A percentile compares a stretch with the other conserved stretches of the same genome.
Evolutionary conservation across 495 filamentous ascomycete species (phyloP).

Genomic region (Aspergillus leporis): DNA sequence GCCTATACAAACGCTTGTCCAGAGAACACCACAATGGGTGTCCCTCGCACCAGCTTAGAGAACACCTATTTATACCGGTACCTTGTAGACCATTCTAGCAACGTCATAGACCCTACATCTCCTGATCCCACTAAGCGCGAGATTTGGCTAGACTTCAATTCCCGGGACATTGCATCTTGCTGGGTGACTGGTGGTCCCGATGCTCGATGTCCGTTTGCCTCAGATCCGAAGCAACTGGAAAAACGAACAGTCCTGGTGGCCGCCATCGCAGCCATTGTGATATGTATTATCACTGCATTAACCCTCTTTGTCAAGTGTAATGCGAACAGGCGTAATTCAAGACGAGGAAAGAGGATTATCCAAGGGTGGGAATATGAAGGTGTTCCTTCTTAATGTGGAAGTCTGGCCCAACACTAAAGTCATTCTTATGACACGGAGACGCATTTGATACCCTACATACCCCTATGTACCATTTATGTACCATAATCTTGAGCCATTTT

Average conservation of each 20-base stretch:
- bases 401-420: neutral
- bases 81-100: conserved; percentile 26
- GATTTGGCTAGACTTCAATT: conserved; percentile 62
- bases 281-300: conserved; percentile 57
- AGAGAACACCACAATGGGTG: conserved; percentile 41
- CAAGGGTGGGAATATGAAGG: conserved; percentile 69
- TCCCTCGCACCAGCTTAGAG: conserved; percentile 61
- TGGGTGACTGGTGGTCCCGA: conserved; percentile 57
- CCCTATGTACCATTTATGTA: neutral
- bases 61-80: conserved; percentile 55
- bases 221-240: conserved; percentile 37
- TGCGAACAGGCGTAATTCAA: conserved; percentile 54
- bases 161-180: conserved; percentile 52
- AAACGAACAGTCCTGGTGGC: conserved; percentile 56
- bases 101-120: conserved; percentile 27
- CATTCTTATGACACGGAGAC: neutral
- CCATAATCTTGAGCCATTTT: too few relatives aligned
- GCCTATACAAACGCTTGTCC: conserved; percentile 41
- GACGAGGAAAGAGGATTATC: conserved; percentile 50
- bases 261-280: conserved; percentile 58
- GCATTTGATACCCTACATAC: neutral
- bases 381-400: conserved; percentile 49
- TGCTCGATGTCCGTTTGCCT: conserved; percentile 54
- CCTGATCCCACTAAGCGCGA: conserved; percentile 26
- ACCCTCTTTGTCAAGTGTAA: conserved; percentile 66